Evolutionary conservation across 2,329 filamentous ascomycete species (phyloP).

Genomic region (Juglanconis oblonga): DNA sequence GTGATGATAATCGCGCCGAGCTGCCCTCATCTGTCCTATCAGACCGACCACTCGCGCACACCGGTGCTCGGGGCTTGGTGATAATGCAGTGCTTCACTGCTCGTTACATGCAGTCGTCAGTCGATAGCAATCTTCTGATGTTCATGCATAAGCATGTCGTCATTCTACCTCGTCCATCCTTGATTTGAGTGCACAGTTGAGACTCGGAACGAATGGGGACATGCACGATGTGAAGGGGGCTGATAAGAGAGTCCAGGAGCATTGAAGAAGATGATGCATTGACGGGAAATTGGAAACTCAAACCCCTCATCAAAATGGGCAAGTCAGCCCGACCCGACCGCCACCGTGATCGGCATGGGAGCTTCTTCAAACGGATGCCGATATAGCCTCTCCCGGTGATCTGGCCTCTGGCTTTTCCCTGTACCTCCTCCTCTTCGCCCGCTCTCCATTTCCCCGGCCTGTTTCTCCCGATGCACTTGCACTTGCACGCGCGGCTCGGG

Average conservation of each 20-base stretch:
- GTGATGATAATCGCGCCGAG: not conserved
- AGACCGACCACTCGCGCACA: too few relatives aligned
- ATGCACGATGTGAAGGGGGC: not conserved
- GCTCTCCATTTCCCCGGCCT: slow-evolving; percentile 4
- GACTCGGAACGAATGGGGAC: not conserved
- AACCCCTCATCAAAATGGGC: not conserved
- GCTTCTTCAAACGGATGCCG: not conserved
- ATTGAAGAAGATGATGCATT: not conserved
- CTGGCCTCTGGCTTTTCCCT: slow-evolving; percentile 2
- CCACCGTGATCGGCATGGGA: slow-evolving; percentile 1
- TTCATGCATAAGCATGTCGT: not conserved
- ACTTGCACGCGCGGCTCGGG: too few relatives aligned
- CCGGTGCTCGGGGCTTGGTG: not conserved
- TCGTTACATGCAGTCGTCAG: not conserved
- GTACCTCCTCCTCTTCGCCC: not conserved
- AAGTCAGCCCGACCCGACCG: not conserved
- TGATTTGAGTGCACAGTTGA: not conserved
- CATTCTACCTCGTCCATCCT: not conserved
- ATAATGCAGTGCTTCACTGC: not conserved
- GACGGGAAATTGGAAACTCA: not conserved
- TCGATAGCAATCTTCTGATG: not conserved
- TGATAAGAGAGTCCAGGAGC: not conserved
- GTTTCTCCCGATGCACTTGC: not conserved
- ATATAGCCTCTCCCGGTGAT: slow-evolving; percentile 8
- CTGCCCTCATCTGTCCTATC: not conserved